Base-by-base conservation (phyloP, 106 monocot genomes). In the Dendrobium chrysotoxum region DNA sequence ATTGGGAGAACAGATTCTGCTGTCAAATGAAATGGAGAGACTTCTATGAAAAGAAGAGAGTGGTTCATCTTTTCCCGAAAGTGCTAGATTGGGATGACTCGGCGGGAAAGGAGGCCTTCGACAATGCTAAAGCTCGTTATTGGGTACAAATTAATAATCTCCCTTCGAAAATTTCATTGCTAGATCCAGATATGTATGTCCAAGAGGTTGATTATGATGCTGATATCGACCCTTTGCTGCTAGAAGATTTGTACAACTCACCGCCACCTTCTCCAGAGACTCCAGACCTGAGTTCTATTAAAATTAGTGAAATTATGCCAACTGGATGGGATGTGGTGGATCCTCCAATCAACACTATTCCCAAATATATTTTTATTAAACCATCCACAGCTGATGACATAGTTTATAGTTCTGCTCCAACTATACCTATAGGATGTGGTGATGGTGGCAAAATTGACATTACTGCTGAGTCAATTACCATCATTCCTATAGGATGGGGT, bases 51-150 rank as follows among this genome's bases (percentile, higher is more conserved):
- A n/a, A n/a, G n/a, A n/a, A n/a, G n/a, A n/a, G n/a, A n/a, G 64
- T 76, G 46, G 76, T 68, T 20, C 8, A 35, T 46, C 17, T 78
- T 25, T 83, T 80, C 83, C 76, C 81, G 28, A 89, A 79, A 28
- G 75, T 91, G 28, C 68, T 81, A 23, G 45, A 89, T n/a, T 91
- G 91, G 91, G 81, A 91, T 38, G 91, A 91, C 70, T 89, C 85
- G 21, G 91, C 72, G 21, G 89, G 67, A 45, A 42, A 77, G 77
- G 91, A 87, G 73, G 86, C 88, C 46, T 89, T 91, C 68, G 72
- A 82, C 10, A 81, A 79, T 70, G 85, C 83, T 53, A 87, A 89
- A 44, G 70, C 89, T 41, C 82, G 91, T 15, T 91, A 81, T 73
- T 85, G 79, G 67, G 89, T 89, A 23, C 18, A 81, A 5, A 79